Percentiles rank a stretch among this genome's conserved stretches.
phyloP scores from a whole-genome alignment of 2,329 filamentous ascomycete genomes.

The Piedraia hortae region DNA sequence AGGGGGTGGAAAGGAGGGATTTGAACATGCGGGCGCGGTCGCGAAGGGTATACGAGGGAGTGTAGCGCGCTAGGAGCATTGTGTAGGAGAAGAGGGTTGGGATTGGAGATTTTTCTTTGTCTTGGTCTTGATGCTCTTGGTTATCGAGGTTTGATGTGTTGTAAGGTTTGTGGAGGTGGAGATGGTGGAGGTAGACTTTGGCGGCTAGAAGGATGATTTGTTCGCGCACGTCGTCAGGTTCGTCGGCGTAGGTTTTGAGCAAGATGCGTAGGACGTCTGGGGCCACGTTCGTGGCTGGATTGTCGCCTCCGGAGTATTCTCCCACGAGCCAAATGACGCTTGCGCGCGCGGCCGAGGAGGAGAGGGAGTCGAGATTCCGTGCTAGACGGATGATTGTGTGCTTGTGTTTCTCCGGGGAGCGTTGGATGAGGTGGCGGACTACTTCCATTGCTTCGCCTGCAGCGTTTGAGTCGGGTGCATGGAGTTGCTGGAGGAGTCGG shows the following conservation, averaged over 20 bases:
- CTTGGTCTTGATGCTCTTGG: slow-evolving; percentile 2
- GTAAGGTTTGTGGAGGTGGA: slow-evolving; percentile 31
- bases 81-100: slow-evolving; percentile 61
- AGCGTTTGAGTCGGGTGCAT: slow-evolving; percentile 59
- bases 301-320: slow-evolving; percentile 53
- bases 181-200: slow-evolving; percentile 82
- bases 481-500: slow-evolving; percentile 63
- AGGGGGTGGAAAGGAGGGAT: slow-evolving; percentile 48
- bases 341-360: slow-evolving; percentile 64
- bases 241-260: slow-evolving; percentile 55
- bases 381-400: slow-evolving; percentile 72
- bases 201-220: slow-evolving; percentile 81
- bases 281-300: slow-evolving; percentile 58
- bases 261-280: slow-evolving; percentile 76
- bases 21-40: slow-evolving; percentile 77
- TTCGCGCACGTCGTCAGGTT: slow-evolving; percentile 62
- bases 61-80: slow-evolving; percentile 64
- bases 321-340: slow-evolving; percentile 96
- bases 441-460: slow-evolving; percentile 87
- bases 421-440: slow-evolving; percentile 83
- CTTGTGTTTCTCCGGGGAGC: slow-evolving; percentile 52
- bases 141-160: slow-evolving; percentile 5
- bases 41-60: slow-evolving; percentile 80
- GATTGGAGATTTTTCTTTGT: slow-evolving; percentile 22
- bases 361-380: slow-evolving; percentile 69